Conservation (phyloP, 352 stramenopile species). For the Hyaloperonospora brassicae region DNA sequence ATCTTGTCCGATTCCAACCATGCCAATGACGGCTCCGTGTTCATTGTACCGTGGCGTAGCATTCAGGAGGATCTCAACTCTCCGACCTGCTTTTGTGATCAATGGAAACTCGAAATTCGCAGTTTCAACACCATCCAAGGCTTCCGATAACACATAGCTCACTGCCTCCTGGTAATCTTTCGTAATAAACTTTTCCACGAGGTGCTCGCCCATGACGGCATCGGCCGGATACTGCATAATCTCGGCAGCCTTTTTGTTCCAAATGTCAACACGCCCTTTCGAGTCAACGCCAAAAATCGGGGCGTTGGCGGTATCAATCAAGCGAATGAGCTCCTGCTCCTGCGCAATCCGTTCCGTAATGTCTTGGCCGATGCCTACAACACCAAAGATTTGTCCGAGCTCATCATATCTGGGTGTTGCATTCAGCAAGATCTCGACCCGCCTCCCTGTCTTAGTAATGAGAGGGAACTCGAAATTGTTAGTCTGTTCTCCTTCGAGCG, state of each 20-base stretch:
- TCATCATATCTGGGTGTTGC: conserved; percentile 62
- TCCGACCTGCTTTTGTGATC: conserved; percentile 33
- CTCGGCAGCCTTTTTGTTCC: conserved; percentile 19
- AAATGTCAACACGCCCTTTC: conserved; percentile 39
- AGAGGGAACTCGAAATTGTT: conserved; percentile 80
- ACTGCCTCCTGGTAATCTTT: conserved; percentile 49
- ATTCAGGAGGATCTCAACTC: conserved; percentile 45
- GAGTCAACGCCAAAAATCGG: conserved; percentile 66
- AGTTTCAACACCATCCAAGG: conserved; percentile 44
- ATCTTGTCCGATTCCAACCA: conserved; percentile 63
- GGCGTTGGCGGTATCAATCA: conserved; percentile 69
- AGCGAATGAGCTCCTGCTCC: conserved; percentile 54
- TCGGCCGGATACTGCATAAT: conserved; percentile 51
- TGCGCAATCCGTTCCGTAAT: conserved; percentile 9
- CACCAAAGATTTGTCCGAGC: conserved; percentile 60
- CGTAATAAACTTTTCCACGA: conserved; percentile 60
- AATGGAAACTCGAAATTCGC: conserved; percentile 66
- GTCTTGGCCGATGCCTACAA: conserved; percentile 75
- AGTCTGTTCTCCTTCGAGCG: conserved; percentile 44
- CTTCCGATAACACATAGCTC: conserved; percentile 43
- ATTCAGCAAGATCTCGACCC: conserved; percentile 53
- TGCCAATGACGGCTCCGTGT: conserved; percentile 36
- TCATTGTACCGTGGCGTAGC: conserved; percentile 44
- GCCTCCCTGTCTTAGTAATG: conserved; percentile 39
- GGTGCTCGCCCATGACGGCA: conserved; percentile 51